Conservation (phyloP, 2,329 filamentous ascomycete species). For the Ambrosiella beaveri region DNA sequence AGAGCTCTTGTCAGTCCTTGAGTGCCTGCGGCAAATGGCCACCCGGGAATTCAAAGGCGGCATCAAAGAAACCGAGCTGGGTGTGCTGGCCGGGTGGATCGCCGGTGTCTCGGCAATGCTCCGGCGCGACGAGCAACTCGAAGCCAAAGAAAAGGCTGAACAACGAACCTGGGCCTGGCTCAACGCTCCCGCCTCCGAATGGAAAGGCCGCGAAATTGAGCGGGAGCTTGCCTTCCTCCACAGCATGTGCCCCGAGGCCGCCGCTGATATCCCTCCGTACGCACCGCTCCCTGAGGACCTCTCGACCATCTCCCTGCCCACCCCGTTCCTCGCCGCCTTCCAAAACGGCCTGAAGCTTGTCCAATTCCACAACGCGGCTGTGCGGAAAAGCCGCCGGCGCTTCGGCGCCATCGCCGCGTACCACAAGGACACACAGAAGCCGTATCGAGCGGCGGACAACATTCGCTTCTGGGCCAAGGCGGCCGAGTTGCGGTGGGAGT, state of each 20-base stretch:
- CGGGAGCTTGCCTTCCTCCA: conserved; percentile 67
- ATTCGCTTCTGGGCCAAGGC: conserved; percentile 93
- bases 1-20: conserved; percentile 72
- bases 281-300: conserved; percentile 21
- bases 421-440: conserved; percentile 86
- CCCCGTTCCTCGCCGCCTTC: conserved; percentile 55
- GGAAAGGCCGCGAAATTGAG: conserved; percentile 56
- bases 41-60: conserved; percentile 72
- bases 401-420: conserved; percentile 81
- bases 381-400: conserved; percentile 66
- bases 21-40: conserved; percentile 82
- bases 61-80: conserved; percentile 59
- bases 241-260: conserved; percentile 40
- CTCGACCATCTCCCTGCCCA: conserved; percentile 32
- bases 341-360: conserved; percentile 69
- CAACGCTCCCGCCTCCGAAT: conserved; percentile 41
- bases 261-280: conserved; percentile 44
- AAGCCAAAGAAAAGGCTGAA: conserved; percentile 53
- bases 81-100: conserved; percentile 65
- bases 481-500: conserved; percentile 84
- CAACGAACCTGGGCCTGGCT: conserved; percentile 68
- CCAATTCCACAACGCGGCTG: conserved; percentile 74
- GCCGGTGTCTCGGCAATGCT: conserved; percentile 61
- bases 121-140: conserved; percentile 56
- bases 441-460: conserved; percentile 86